Evolutionary conservation across 2,329 filamentous ascomycete species (phyloP), one percentile per base, ranked within the genome.

Genomic region (Fusarium devonianum): DNA sequence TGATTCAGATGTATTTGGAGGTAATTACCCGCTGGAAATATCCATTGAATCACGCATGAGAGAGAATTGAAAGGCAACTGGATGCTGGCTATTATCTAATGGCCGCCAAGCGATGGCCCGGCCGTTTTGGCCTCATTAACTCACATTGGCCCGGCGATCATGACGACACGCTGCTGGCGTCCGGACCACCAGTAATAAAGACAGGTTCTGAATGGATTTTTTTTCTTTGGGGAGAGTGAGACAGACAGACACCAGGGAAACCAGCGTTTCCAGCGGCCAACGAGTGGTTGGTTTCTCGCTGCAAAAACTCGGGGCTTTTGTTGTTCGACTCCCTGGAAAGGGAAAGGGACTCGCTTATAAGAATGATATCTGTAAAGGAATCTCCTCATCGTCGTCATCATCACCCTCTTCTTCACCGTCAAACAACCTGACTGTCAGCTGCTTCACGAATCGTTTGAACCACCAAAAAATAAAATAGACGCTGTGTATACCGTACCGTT

Each of bases 371-470:
- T 37, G 13, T 16, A 21, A 32, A 42, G 21, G n/a, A 48, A 29
- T 36, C 34, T 30, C 17, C 43, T 47, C 26, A 44, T 46, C 26
- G 34, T 23, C 33, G 38, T 40, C 46, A 48, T 45, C 26, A 28
- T 25, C 17, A 32, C 29, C 26, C 30, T 28, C 17, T 26, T 23
- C 29, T 48, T 18, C 48, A 48, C 30, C 40, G 54, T 54, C 40
- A 54, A 45, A 58, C 43, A 54, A 45, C 57, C 33, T 58, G 56
- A 60, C 40, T 46, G 43, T 60, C 56, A 60, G 53, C 44, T 54
- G 52, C 52, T 60, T 35, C 30, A n/a, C 21, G 13, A 29, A 41
- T 29, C 49, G 38, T 12, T 50, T 30, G 18, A 17, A 49, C 37
- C 16, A 56, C 40, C 26, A 35, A 23, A 11, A 34, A 26, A 29